phyloP scores from a whole-genome alignment of 257 asterid species.

The Capsicum chinense region DNA sequence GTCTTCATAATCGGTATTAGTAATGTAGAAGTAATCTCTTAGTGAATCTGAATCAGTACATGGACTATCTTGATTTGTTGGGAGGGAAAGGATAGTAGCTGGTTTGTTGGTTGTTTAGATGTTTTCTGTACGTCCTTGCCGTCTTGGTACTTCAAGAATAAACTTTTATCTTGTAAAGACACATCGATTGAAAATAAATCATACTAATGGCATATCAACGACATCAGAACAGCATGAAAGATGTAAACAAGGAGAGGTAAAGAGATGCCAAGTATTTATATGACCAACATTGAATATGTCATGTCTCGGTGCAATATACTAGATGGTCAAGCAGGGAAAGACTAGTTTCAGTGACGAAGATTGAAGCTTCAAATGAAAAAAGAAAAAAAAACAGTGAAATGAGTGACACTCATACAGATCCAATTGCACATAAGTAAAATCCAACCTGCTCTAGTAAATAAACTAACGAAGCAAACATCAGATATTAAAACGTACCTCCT shows the following conservation, averaged over 20 bases:
- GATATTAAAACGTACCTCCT: conserved; percentile 59
- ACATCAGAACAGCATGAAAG: not conserved
- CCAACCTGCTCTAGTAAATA: conserved; percentile 16
- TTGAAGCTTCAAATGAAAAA: not conserved
- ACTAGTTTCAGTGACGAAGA: not conserved
- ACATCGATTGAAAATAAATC: not conserved
- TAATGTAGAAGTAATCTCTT: not conserved
- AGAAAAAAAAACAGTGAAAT: not conserved
- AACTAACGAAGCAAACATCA: conserved; percentile 17
- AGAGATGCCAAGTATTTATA: not conserved
- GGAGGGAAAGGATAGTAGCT: conserved; percentile 13
- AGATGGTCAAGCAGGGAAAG: conserved; percentile 12
- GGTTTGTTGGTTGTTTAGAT: not conserved
- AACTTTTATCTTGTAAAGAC: not conserved
- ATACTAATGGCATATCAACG: not conserved
- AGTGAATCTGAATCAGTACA: not conserved
- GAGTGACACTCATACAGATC: not conserved
- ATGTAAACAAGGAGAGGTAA: not conserved
- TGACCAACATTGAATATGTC: not conserved
- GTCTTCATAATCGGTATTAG: conserved; percentile 2
- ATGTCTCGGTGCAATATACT: not conserved
- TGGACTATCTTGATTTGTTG: not conserved
- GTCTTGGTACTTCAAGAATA: not conserved
- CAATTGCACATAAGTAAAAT: not conserved
- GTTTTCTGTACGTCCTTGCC: not conserved